Evolutionary conservation across 2,329 filamentous ascomycete species (phyloP), one percentile per base, ranked within the genome.

Genomic region (Zymoseptoria brevis): DNA sequence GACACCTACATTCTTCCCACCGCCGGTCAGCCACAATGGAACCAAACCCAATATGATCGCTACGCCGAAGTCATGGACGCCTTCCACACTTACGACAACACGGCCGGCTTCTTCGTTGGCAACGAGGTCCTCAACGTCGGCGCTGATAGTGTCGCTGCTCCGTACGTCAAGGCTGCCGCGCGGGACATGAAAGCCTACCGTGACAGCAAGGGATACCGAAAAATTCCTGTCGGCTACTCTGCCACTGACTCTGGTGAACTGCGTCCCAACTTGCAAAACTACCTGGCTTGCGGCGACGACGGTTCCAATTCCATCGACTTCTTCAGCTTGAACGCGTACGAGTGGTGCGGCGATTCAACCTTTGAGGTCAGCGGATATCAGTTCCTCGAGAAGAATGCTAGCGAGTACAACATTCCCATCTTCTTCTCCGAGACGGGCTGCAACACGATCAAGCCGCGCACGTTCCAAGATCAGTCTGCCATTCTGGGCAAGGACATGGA

Each of bases 381-480:
- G 53, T 78, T 79, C 62, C 83, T 95, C 26, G 81, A 90, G 72
- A 73, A 79, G 56, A 85, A 87, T 64, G 85, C 88, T 5, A 80
- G 81, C 45, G 75, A 83, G 67, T 92, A 90, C 74, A 87, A 85
- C 53, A 84, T 95, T n/a, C 90, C 89, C 19, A 90, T 94, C 68
- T 92, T 91, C 79, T 90, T 96, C 75, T 92, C 89, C 35, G 90
- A 96, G 75, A 94, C 89, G 2, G 90, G 90, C 60, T 96, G 90
- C 80, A 92, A 89, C 71, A 80, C 77, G 5, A 79, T 80, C 0
- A 75, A 76, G 1, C 85, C 86, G 0, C 81, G 87, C 50, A 75
- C 79, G 1, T 90, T 88, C 70, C 79, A 79, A 22, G 87, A 96
- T 70, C 89, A 94, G 74, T 79, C 82, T 49, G 85, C 89, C 54